Evolutionary conservation across 1,284 basidiomycete species (phyloP).

Genomic region (Sphagnurus paluster): DNA sequence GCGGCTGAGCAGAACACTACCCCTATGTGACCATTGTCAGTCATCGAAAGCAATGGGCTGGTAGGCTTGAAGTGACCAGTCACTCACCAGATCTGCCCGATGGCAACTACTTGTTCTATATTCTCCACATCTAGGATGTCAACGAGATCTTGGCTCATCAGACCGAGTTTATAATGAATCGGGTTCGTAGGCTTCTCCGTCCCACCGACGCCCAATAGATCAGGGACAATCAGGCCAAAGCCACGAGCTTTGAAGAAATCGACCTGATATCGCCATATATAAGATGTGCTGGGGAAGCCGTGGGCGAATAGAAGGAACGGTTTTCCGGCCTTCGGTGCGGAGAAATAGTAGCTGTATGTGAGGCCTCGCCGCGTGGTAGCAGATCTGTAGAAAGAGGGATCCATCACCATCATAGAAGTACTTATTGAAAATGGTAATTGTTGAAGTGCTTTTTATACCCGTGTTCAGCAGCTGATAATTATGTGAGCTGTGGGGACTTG

Average conservation of each 20-base stretch:
- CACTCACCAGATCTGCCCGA: conserved; percentile 52
- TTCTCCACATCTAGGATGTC: conserved; percentile 45
- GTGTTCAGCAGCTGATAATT: background rate
- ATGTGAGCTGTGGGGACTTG: too few relatives aligned
- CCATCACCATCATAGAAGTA: conserved; percentile 6
- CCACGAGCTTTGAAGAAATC: conserved; percentile 42
- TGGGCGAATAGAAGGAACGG: conserved; percentile 47
- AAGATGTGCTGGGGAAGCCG: conserved; percentile 46
- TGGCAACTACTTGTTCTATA: conserved; percentile 35
- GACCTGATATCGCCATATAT: conserved; percentile 48
- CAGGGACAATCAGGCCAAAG: conserved; percentile 51
- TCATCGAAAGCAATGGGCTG: background rate
- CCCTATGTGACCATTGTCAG: conserved; percentile 32
- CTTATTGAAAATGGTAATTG: background rate
- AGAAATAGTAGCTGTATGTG: conserved; percentile 35
- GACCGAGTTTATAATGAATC: conserved; percentile 35
- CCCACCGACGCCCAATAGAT: conserved; percentile 54
- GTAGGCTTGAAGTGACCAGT: background rate
- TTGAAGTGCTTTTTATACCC: background rate
- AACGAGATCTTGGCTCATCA: conserved; percentile 44
- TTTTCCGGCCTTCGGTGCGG: conserved; percentile 14
- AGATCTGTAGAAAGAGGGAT: conserved; percentile 19
- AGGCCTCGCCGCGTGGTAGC: conserved; percentile 28
- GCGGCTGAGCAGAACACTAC: conserved; percentile 32
- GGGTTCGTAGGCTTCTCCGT: conserved; percentile 48